Evolutionary conservation across 2,329 filamentous ascomycete species (phyloP).

Genomic region (Chaetomiaceae sp.): DNA sequence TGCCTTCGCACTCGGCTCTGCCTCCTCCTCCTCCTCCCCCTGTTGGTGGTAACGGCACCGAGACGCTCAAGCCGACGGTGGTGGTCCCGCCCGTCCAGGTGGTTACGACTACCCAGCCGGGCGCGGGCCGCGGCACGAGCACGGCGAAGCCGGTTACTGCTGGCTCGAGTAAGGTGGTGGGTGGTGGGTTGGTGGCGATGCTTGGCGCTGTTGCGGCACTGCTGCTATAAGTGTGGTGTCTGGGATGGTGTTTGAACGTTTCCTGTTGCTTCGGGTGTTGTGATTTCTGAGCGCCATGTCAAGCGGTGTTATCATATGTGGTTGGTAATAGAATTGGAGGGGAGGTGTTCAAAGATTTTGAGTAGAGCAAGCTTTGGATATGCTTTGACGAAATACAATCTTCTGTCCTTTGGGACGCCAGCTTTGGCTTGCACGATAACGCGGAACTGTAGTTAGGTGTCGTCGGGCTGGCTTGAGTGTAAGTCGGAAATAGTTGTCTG

Average conservation of each 20-base stretch:
- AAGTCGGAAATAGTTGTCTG: no score
- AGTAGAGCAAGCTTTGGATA: neutral
- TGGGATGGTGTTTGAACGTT: no score
- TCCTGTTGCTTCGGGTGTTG: neutral
- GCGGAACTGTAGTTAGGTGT: no score
- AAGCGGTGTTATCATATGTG: no score
- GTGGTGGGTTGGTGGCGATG: constrained; percentile 1
- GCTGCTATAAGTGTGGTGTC: constrained; percentile 10
- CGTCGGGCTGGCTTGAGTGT: no score
- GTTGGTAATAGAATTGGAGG: no score
- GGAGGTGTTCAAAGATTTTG: neutral
- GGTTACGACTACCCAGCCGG: neutral
- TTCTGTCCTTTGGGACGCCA: no score
- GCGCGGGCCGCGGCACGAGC: neutral
- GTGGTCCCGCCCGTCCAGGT: constrained; percentile 10
- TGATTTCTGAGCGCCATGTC: no score
- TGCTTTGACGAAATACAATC: neutral
- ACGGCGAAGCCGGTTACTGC: neutral
- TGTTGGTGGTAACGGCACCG: neutral
- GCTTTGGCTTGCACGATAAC: no score
- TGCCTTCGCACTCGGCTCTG: neutral
- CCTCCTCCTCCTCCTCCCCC: neutral
- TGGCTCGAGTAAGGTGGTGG: constrained; percentile 10
- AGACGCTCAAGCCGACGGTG: neutral
- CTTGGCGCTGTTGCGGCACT: constrained; percentile 8